Evolutionary conservation across 2,329 filamentous ascomycete species (phyloP).

Genomic region (Alternaria burnsii): DNA sequence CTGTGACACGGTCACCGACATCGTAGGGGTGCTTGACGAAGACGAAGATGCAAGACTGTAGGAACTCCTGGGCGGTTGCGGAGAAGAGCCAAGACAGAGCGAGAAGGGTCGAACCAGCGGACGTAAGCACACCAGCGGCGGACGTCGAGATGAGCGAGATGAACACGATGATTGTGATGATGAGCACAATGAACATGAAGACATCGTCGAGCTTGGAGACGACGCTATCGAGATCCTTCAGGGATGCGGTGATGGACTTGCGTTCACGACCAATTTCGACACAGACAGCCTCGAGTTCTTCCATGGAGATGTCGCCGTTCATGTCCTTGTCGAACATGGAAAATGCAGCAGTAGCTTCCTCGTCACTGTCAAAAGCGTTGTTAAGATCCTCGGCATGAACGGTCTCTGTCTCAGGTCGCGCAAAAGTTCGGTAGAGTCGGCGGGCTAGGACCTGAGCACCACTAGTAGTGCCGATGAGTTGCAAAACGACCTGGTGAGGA

Average conservation of each 20-base stretch:
- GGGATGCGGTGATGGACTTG: conserved; percentile 91
- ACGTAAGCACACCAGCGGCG: conserved; percentile 89
- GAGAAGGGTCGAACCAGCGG: conserved; percentile 84
- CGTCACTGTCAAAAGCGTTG: conserved; percentile 78
- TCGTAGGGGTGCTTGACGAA: conserved; percentile 98
- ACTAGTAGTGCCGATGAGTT: conserved; percentile 74
- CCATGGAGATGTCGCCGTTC: conserved; percentile 95
- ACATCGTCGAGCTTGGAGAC: conserved; percentile 89
- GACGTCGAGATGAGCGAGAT: conserved; percentile 89
- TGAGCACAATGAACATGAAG: conserved; percentile 82
- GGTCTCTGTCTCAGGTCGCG: conserved; percentile 76
- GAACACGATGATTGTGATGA: conserved; percentile 86
- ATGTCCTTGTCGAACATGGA: conserved; percentile 94
- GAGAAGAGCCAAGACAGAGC: conserved; percentile 93
- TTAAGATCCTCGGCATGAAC: conserved; percentile 81
- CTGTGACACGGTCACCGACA: conserved; percentile 88
- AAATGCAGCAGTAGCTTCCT: conserved; percentile 90
- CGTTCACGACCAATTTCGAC: conserved; percentile 94
- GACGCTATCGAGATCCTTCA: conserved; percentile 95
- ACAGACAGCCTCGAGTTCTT: conserved; percentile 90
- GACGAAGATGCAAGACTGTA: conserved; percentile 93
- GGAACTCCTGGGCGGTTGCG: conserved; percentile 90
- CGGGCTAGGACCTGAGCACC: conserved; percentile 86
- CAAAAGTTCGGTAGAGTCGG: conserved; percentile 86
- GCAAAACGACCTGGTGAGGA: conserved; percentile 82